Base-by-base conservation (phyloP, 495 filamentous ascomycete genomes). In the Chaetomium fimeti region DNA sequence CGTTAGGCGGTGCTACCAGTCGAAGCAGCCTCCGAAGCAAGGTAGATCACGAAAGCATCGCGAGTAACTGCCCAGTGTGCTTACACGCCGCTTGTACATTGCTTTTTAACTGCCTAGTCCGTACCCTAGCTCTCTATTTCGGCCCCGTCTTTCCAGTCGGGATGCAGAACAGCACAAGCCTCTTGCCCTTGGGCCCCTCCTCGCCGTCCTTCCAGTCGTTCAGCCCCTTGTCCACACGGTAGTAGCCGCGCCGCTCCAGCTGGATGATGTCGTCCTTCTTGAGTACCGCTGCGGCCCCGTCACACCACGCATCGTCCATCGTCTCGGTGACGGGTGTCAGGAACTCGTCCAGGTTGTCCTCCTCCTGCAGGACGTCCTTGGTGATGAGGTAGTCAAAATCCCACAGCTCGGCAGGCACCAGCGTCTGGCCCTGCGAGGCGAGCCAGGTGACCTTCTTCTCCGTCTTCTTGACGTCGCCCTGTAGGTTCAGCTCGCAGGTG, bases 361-460 rank as follows among this genome's bases (percentile, higher is more conserved):
- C 89, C 69, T 92, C 88, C 71, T 87, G 84, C 42, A 97, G 81
- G 62, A 91, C 88, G 67, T 97, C 92, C 83, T 96, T 97, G 61
- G 89, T 96, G 67, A 97, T 88, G 47, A 97, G 83, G 76, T 91
- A 89, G 74, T 96, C 93, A 71, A 96, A 97, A 65, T 96, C 91
- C 68, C 91, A 90, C 5, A 96, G 81, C 74, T 96, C 90, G 24
- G 94, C 88, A 0, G 89, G 86, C 36, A 96, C 83, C 9, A 94
- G 79, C 24, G 88, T 84, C 78, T 93, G 90, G 47, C 83, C 85
- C 53, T 91, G 83, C 4, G 80, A 81, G 0, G 90, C 87, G 42
- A 97, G 81, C 92, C 92, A 97, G 3, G 93, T 96, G 29, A 97
- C 83, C 81, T 96, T 97, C 84, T 96, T 96, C 72, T 91, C 86